These are phyloP conservation scores for Fonsecaea erecta DNA, from an alignment of 2,329 filamentous ascomycete species.

Conservation along the genomic window DNA sequence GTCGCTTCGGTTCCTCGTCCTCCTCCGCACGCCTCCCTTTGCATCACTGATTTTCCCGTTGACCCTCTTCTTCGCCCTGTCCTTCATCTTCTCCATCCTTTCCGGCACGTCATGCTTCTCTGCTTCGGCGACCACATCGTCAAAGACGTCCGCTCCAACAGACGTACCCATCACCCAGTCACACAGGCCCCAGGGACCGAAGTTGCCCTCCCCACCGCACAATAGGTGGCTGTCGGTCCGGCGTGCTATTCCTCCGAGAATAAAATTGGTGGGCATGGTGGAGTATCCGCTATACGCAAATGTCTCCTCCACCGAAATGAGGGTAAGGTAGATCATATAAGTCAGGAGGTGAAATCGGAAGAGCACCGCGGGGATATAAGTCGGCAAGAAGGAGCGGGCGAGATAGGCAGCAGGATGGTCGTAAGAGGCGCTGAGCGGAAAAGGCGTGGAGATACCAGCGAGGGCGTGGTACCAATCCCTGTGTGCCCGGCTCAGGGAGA, in stretches of 20 bases:
- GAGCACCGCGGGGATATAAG: constrained; percentile 60
- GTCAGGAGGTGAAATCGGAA: constrained; percentile 66
- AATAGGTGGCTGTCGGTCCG: constrained; percentile 61
- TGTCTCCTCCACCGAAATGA: constrained; percentile 64
- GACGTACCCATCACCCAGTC: constrained; percentile 52
- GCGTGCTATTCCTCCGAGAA: constrained; percentile 63
- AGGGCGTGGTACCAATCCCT: constrained; percentile 62
- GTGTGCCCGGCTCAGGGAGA: constrained; percentile 49
- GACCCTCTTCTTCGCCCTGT: constrained; percentile 35
- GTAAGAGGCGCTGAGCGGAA: constrained; percentile 63
- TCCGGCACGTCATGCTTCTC: constrained; percentile 44
- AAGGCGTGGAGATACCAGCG: constrained; percentile 48
- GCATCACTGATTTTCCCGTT: constrained; percentile 23
- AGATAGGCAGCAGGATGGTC: constrained; percentile 64
- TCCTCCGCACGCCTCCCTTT: constrained; percentile 22
- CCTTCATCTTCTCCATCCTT: constrained; percentile 42
- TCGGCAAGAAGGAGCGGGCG: constrained; percentile 59
- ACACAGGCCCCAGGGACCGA: constrained; percentile 51
- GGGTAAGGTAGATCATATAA: constrained; percentile 59
- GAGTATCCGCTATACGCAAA: constrained; percentile 66
- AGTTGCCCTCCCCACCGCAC: constrained; percentile 52
- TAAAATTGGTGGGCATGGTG: constrained; percentile 61
- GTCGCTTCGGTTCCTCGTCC: constrained; percentile 26
- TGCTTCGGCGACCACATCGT: constrained; percentile 53
- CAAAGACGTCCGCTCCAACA: constrained; percentile 52